Conservation (phyloP, 257 asterid species). For the Solanum gracilifrons region DNA sequence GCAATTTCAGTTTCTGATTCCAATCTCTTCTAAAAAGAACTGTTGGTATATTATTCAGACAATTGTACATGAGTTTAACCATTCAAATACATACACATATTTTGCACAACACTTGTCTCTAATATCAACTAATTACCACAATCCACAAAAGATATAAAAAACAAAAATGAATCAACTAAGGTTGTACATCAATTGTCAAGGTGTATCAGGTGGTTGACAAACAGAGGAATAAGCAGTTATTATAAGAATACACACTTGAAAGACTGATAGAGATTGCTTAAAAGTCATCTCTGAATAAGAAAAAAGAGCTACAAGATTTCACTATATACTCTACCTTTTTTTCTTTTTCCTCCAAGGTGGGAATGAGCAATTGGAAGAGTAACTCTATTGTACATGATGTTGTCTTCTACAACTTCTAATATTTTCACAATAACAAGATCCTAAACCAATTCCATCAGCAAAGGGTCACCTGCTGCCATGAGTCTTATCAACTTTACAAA, state of each 20-base stretch:
- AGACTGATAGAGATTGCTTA: neutral
- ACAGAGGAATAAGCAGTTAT: neutral
- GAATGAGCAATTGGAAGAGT: neutral
- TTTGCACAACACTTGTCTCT: neutral
- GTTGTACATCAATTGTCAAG: neutral
- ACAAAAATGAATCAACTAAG: neutral
- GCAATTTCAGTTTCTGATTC: neutral
- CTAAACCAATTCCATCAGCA: conserved; percentile 12
- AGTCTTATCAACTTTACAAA: conserved; percentile 8
- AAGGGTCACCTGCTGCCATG: conserved; percentile 15
- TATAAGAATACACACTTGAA: neutral
- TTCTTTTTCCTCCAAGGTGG: neutral
- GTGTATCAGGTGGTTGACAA: neutral
- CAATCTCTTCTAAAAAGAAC: neutral
- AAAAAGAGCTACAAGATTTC: neutral
- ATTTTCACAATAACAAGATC: neutral
- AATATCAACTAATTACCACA: neutral
- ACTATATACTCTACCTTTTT: neutral
- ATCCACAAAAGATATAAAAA: neutral
- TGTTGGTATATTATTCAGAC: neutral
- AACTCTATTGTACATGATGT: neutral
- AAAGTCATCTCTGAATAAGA: neutral
- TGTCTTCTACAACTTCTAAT: neutral
- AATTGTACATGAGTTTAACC: neutral
- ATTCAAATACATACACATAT: too few relatives aligned